A percentile compares a stretch with the other conserved stretches of the same genome.
phyloP scores from a whole-genome alignment of 306 rosid genomes.

The Rosa multiflora region DNA sequence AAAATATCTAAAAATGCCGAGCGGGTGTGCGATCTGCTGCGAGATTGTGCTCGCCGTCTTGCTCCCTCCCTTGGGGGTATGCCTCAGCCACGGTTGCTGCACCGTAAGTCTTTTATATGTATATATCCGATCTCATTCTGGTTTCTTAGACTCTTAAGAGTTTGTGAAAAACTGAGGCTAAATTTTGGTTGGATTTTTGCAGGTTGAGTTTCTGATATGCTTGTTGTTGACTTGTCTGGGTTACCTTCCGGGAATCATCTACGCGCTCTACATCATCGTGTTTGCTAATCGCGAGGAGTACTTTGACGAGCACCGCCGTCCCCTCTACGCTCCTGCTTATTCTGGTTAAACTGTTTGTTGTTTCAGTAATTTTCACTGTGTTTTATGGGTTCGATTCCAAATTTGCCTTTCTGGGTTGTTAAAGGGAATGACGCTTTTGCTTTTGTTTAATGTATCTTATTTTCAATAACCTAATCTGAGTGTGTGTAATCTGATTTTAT shows the following conservation, averaged over 20 bases:
- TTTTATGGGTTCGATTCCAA: neutral
- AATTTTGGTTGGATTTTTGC: neutral
- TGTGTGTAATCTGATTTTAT: neutral
- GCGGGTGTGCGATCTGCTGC: conserved; percentile 58
- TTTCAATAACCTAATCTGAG: neutral
- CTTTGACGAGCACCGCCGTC: conserved; percentile 83
- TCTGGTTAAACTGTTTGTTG: neutral
- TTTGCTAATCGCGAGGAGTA: conserved; percentile 84
- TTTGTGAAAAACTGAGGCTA: neutral
- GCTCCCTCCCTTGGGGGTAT: conserved; percentile 78
- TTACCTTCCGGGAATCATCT: conserved; percentile 87
- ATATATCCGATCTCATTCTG: neutral
- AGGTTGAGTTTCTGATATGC: conserved; percentile 87
- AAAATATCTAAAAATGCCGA: conserved; percentile 42
- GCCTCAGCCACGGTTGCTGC: conserved; percentile 86
- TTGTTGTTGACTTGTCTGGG: conserved; percentile 80
- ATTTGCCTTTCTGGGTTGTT: neutral
- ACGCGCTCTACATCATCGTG: conserved; percentile 81
- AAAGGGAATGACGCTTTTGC: neutral
- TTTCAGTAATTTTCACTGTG: neutral
- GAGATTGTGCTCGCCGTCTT: conserved; percentile 64
- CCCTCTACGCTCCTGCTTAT: conserved; percentile 49
- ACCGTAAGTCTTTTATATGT: conserved; percentile 36
- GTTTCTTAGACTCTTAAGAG: neutral
- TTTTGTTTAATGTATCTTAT: neutral